Percentiles rank a stretch among this genome's conserved stretches.
Evolutionary conservation across 768 basidiomycete genomes (phyloP).

Genomic region (Asterophora lycoperdoides): DNA sequence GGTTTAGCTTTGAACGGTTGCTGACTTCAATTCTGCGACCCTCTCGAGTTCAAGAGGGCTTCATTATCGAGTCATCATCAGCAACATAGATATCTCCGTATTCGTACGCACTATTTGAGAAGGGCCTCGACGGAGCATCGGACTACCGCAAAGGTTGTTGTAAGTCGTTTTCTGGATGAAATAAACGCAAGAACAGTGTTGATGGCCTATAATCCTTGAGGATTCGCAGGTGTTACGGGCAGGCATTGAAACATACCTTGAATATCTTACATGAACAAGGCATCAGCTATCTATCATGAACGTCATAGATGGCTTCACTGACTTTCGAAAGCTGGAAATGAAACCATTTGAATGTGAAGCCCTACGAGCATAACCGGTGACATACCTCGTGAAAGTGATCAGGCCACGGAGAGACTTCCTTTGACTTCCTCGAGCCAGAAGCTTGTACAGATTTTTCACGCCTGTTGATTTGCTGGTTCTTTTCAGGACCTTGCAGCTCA

Average conservation of each 20-base stretch:
- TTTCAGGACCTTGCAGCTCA: background rate
- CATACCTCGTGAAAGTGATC: slow-evolving; percentile 53
- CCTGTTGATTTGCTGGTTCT: slow-evolving; percentile 4
- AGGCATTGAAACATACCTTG: background rate
- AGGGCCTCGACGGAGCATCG: slow-evolving; percentile 78
- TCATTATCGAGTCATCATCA: slow-evolving; percentile 6
- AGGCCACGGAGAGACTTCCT: slow-evolving; percentile 43
- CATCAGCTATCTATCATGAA: background rate
- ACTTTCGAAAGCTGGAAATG: slow-evolving; percentile 57
- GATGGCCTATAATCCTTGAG: slow-evolving; percentile 52
- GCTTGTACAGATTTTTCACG: slow-evolving; percentile 5
- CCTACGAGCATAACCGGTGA: slow-evolving; percentile 1
- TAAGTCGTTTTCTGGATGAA: slow-evolving; percentile 74
- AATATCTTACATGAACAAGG: slow-evolving; percentile 25
- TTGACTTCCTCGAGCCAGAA: slow-evolving; percentile 4
- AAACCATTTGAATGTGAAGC: too few species aligned
- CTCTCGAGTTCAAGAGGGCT: slow-evolving; percentile 76
- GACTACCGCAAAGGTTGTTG: slow-evolving; percentile 73
- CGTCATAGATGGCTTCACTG: slow-evolving; percentile 17
- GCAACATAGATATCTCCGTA: background rate
- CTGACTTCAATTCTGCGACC: slow-evolving; percentile 82
- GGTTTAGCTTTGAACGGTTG: background rate
- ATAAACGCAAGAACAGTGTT: slow-evolving; percentile 89
- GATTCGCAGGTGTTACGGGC: too few species aligned
- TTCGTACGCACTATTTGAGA: slow-evolving; percentile 55